Base-by-base conservation (phyloP, 495 filamentous ascomycete genomes). In the Aspergillus bertholletiae region DNA sequence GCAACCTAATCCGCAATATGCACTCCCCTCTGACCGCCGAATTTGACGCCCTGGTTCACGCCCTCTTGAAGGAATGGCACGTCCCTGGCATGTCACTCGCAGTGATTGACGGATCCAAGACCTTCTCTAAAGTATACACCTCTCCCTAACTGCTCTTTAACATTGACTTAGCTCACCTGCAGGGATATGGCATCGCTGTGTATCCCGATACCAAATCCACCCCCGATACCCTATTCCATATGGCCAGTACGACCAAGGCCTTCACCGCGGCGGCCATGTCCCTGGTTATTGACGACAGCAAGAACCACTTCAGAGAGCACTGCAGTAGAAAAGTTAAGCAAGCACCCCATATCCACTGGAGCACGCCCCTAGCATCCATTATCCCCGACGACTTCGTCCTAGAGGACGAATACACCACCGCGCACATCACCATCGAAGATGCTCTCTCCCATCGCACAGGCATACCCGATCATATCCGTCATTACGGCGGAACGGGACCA, bases 321-420 rank as follows among this genome's bases (percentile, higher is more conserved):
- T 32, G 30, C 30, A 32, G 3, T 3, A 9, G 3, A 3, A 32
- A 32, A 5, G 3, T 11, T 12, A 9, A 32, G 8, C 9, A 11
- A 32, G 3, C 30, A 9, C 8, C 30, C 30, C 30, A 9, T 11
- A 51, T 83, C 11, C 58, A 65, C 46, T 83, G 74, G 64, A 62
- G 68, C 8, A 83, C 80, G 6, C 78, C 76, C n/a, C 62, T 84
- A 27, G 53, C 63, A 27, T 53, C 69, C 20, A 55, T 83, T 0
- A 73, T 84, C 45, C 68, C 65, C 4, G 74, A 68, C 0, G 77
- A 82, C 58, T 84, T 84, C 53, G 70, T 78, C 28, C 64, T 84
- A 24, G 51, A 63, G 1, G 68, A 72, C 18, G 61, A 62, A 5
- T 75, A 70, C 53, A 60, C 66, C 0, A 77, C 74, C 9, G 47